phyloP scores from a whole-genome alignment of 1,284 basidiomycete genomes.

The Fomitopsis betulina region DNA sequence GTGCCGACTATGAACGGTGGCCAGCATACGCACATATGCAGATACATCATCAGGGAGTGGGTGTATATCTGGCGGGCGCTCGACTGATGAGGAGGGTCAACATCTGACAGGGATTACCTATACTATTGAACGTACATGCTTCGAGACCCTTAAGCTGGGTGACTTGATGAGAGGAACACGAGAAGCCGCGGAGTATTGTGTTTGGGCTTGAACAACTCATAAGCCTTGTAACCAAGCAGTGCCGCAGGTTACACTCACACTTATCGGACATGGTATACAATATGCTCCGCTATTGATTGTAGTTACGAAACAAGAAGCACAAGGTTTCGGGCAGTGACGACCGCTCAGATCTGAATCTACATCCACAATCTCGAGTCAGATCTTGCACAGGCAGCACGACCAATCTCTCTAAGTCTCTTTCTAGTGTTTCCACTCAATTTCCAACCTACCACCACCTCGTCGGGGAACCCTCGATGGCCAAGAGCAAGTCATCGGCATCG shows the following conservation, averaged over 20 bases:
- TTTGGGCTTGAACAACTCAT: conserved; percentile 17
- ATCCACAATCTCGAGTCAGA: too few species aligned
- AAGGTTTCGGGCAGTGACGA: too few species aligned
- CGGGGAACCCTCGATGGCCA: conserved; percentile 34
- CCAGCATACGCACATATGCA: conserved; percentile 65
- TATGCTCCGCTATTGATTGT: not conserved
- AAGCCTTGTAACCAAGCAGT: not conserved
- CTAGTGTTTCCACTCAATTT: too few species aligned
- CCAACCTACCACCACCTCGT: too few species aligned
- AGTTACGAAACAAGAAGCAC: too few species aligned
- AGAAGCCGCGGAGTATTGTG: conserved; percentile 71
- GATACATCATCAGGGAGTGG: conserved; percentile 86
- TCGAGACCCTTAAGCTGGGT: conserved; percentile 83
- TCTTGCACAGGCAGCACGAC: too few species aligned
- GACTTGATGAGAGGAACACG: conserved; percentile 86
- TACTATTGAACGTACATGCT: conserved; percentile 47
- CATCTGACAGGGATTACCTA: not conserved
- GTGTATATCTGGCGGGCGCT: conserved; percentile 85
- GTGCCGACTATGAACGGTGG: not conserved
- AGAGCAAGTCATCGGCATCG: conserved; percentile 69
- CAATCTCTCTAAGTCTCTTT: too few species aligned
- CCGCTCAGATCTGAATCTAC: not conserved
- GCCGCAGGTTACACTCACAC: not conserved
- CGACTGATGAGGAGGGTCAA: conserved; percentile 50
- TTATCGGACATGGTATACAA: conserved; percentile 1